These are phyloP conservation scores for Oryza meyeriana DNA, from an alignment of 176 grass and related monocot species.

Conservation along the genomic window DNA sequence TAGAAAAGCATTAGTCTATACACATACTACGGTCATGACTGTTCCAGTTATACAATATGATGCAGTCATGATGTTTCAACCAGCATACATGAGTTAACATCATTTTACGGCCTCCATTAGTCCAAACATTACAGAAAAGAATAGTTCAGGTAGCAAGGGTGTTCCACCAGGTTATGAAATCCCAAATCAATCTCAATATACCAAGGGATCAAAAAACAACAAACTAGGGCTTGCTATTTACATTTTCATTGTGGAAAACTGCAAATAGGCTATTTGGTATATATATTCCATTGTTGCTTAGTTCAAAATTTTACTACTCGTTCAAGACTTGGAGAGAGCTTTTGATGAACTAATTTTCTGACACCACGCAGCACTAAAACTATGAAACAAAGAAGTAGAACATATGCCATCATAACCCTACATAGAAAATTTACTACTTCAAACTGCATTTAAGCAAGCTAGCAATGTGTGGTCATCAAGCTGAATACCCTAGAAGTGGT, in stretches of 20 bases:
- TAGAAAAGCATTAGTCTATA: neutral
- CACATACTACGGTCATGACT: neutral
- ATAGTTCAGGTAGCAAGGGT: conserved; percentile 11
- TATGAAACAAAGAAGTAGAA: conserved; percentile 14
- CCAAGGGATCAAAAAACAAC: neutral
- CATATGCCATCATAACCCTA: neutral
- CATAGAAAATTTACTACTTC: neutral
- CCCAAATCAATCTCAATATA: neutral
- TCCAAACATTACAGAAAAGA: neutral
- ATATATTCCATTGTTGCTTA: neutral
- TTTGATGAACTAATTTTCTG: neutral
- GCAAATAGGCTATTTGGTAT: neutral
- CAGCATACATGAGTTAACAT: neutral
- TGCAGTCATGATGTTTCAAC: neutral
- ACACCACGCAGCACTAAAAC: neutral
- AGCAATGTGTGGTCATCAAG: conserved; percentile 14
- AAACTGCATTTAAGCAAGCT: conserved; percentile 21
- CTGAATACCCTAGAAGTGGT: conserved; percentile 84
- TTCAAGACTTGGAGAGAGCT: neutral
- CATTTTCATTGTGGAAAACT: neutral
- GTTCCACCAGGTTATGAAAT: neutral
- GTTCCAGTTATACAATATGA: conserved; percentile 1
- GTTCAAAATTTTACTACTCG: neutral
- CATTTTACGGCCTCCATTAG: conserved; percentile 7
- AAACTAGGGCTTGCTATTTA: neutral